A percentile compares a stretch with the other conserved stretches of the same genome.
Conservation (phyloP, 441 rosid genomes). For the Aquilaria agallochum region DNA sequence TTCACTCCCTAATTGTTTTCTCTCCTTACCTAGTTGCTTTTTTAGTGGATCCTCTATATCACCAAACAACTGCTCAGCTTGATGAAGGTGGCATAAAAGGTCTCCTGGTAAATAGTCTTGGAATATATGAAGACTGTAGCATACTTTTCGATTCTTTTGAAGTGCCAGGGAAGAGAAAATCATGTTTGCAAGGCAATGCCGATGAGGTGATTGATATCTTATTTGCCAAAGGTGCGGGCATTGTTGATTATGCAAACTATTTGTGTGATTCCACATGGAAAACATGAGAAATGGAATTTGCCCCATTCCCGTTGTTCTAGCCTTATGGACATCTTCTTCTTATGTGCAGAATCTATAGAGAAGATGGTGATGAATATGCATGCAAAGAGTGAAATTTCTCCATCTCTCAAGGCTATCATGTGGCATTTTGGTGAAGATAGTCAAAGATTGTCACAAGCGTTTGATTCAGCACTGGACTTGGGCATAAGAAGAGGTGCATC, state of each 20-base stretch:
- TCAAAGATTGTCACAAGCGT: slow-evolving; percentile 16
- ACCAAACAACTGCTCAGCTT: slow-evolving; percentile 30
- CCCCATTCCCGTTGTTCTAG: neutral
- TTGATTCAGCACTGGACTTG: slow-evolving; percentile 5
- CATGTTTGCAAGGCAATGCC: slow-evolving; percentile 11
- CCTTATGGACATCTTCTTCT: neutral
- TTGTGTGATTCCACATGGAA: too few species aligned
- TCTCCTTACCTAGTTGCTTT: slow-evolving; percentile 25
- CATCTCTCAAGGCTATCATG: slow-evolving; percentile 20
- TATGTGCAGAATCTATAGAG: slow-evolving; percentile 20
- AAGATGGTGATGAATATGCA: slow-evolving; percentile 19
- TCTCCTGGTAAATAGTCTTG: slow-evolving; percentile 29
- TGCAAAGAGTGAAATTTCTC: slow-evolving; percentile 25
- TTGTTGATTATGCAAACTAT: neutral
- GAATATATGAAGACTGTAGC: slow-evolving; percentile 28
- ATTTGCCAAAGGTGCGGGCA: slow-evolving; percentile 24
- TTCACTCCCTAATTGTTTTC: neutral
- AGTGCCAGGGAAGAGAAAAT: slow-evolving; percentile 24
- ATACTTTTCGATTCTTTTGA: slow-evolving; percentile 31
- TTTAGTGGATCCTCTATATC: slow-evolving; percentile 31
- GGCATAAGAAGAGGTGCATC: slow-evolving; percentile 8
- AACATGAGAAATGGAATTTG: neutral
- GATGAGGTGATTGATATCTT: slow-evolving; percentile 24
- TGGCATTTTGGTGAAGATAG: slow-evolving; percentile 26
- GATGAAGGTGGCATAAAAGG: slow-evolving; percentile 39